A percentile compares a stretch with the other conserved stretches of the same genome.
These are phyloP conservation scores for Hapsidospora chrysogenum DNA, from an alignment of 495 filamentous ascomycete genomes.

Conservation along the genomic window DNA sequence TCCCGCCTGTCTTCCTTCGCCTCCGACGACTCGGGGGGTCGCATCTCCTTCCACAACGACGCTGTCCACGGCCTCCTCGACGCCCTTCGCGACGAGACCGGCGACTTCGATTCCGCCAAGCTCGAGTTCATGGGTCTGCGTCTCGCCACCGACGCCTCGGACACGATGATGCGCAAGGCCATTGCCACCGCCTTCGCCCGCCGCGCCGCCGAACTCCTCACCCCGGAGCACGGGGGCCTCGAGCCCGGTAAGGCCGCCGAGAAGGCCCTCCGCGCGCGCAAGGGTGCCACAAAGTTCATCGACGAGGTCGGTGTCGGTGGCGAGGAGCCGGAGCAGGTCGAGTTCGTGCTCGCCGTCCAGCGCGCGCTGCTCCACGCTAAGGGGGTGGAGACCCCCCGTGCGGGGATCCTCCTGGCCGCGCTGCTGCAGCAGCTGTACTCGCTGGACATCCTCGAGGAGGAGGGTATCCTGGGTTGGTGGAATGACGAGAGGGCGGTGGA, in stretches of 20 bases:
- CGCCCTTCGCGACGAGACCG: conserved; percentile 43
- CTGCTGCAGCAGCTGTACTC: conserved; percentile 68
- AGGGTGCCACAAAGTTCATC: conserved; percentile 32
- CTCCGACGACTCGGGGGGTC: conserved; percentile 26
- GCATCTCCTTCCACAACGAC: conserved; percentile 58
- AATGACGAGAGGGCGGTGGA: conserved; percentile 44
- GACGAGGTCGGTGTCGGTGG: conserved; percentile 32
- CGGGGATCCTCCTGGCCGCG: conserved; percentile 52
- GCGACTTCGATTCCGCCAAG: conserved; percentile 69
- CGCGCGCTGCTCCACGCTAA: conserved; percentile 49
- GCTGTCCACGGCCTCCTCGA: conserved; percentile 73
- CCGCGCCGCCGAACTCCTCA: conserved; percentile 57
- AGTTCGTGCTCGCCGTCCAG: conserved; percentile 69
- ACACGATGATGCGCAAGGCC: conserved; percentile 71
- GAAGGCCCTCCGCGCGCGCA: conserved; percentile 28
- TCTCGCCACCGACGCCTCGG: conserved; percentile 76
- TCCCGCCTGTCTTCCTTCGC: conserved; percentile 34
- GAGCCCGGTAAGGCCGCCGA: conserved; percentile 50
- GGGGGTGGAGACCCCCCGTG: conserved; percentile 26
- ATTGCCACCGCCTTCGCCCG: conserved; percentile 73
- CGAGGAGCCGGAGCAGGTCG: conserved; percentile 42
- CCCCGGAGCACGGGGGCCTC: conserved; percentile 28
- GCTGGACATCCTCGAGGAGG: conserved; percentile 74
- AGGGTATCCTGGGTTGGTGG: conserved; percentile 85
- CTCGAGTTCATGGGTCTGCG: conserved; percentile 81